Conservation (phyloP, 805 yeast species). For the Yamadazyma sp. region DNA sequence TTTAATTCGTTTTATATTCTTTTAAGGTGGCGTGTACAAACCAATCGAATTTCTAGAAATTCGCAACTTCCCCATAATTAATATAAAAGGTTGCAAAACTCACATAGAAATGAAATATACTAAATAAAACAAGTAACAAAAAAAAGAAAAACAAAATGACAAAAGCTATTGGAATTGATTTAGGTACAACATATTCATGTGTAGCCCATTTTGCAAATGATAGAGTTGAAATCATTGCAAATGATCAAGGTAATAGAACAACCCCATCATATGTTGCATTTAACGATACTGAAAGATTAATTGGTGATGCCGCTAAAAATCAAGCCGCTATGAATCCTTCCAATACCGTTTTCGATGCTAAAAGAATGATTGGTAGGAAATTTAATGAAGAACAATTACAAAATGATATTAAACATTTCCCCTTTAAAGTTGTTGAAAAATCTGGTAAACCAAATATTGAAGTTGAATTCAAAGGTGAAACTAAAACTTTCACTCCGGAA, state of each 20-base stretch:
- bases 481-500: constrained; percentile 86
- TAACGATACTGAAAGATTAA: constrained; percentile 91
- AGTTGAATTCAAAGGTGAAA: constrained; percentile 87
- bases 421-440: constrained; percentile 74
- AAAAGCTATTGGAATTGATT: constrained; percentile 76
- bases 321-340: constrained; percentile 96
- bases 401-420: constrained; percentile 82
- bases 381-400: constrained; percentile 77
- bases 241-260: constrained; percentile 98
- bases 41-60: constrained; percentile 4
- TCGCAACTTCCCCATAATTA: constrained; percentile 2
- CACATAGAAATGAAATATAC: neutral
- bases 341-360: constrained; percentile 93
- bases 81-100: neutral
- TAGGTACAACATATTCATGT: constrained; percentile 97
- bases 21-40: too few species aligned
- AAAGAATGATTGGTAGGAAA: constrained; percentile 86
- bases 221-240: constrained; percentile 92
- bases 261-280: constrained; percentile 97
- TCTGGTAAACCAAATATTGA: constrained; percentile 84
- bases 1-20: too few species aligned
- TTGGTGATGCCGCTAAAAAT: constrained; percentile 98
- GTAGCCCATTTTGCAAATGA: constrained; percentile 73
- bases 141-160: constrained; percentile 8
- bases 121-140: neutral